Evolutionary conservation across 2,329 filamentous ascomycete genomes (phyloP), one percentile per base, ranked within the genome.

Genomic region (Scytalidium sp.): DNA sequence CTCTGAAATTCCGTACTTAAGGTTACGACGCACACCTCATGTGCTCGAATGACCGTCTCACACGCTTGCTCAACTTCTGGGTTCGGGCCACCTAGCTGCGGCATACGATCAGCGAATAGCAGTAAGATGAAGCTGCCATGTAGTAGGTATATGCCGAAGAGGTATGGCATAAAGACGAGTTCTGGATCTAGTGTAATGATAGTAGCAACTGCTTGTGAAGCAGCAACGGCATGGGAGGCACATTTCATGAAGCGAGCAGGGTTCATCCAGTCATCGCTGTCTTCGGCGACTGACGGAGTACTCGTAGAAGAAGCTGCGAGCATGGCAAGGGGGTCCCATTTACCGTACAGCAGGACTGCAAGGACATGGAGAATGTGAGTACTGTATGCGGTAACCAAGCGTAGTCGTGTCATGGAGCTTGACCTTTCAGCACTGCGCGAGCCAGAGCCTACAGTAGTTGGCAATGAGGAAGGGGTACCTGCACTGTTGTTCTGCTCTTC

Each of bases 101-200:
- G 62, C 71, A 77, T 74, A 4, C 73, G 66, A 52, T 78, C 75
- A 5, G 74, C 73, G 43, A 78, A 75, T 0, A 78, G 58, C 2
- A 78, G 62, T 4, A 78, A 61, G 20, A 76, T 72, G 44, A 78
- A 76, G 51, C 73, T 76, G 0, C 75, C 74, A 44, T 77, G 74
- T 2, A 78, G 64, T 0, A 79, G 64, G 49, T 78, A 79, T 8
- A 78, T 76, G 0, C 75, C 75, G 44, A 77, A 77, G 2, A 78
- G 64, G 53, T 76, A 78, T 1, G 75, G 74, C 73, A 78, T 78
- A 45, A 77, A 78, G 0, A 70, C 71, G 27, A 78, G 64, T 52
- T 77, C 74, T 3, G 73, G 73, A 55, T 79, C 75, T 13, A 70
- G 63, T 2, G 65, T 63, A 5, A 78, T 61, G 45, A 78, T 77